These are phyloP conservation scores for Phyllosticta ampelicida DNA, from an alignment of 2,329 filamentous ascomycete genomes.

Conservation along the genomic window DNA sequence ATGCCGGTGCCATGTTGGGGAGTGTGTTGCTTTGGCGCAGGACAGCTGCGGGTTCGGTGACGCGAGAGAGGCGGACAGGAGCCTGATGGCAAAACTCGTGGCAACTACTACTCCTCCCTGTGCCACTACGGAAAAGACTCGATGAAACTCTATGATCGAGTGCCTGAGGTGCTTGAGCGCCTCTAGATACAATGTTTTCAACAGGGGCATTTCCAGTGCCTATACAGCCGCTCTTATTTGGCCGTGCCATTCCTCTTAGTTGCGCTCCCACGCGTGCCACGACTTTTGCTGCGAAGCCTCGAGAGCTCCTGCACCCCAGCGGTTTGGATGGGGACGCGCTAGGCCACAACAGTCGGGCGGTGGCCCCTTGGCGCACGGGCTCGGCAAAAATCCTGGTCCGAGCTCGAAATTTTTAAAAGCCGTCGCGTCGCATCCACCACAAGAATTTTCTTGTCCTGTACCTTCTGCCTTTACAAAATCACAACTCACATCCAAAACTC, in stretches of 20 bases:
- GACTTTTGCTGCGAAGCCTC: too few species aligned
- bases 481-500: slow-evolving; percentile 7
- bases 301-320: not conserved
- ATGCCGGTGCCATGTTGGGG: slow-evolving; percentile 18
- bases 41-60: not conserved
- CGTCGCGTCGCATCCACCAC: slow-evolving; percentile 9
- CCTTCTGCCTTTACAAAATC: slow-evolving; percentile 13
- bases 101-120: too few species aligned
- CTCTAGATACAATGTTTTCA: too few species aligned
- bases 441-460: slow-evolving; percentile 13
- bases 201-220: too few species aligned
- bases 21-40: slow-evolving; percentile 11
- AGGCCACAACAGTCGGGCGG: not conserved
- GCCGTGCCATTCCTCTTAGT: too few species aligned
- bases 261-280: too few species aligned
- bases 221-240: too few species aligned
- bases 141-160: too few species aligned
- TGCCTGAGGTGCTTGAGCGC: too few species aligned
- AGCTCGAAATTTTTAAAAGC: slow-evolving; percentile 13
- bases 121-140: too few species aligned
- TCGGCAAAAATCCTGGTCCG: not conserved
- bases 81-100: not conserved
- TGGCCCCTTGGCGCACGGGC: not conserved
- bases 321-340: too few species aligned
- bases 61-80: not conserved